These are phyloP conservation scores for cucumber (Cucumis sativus) DNA, from an alignment of 306 rosid species.

Conservation along the genomic window Cucumber_9930_V3 NC_026657.2:33896501-33897000, in stretches of 20 bases:
- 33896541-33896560: not conserved
- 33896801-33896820: not conserved
- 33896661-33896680: not conserved
- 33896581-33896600: slow-evolving; percentile 1
- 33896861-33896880: too few species aligned
- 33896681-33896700: slow-evolving; percentile 9
- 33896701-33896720: not conserved
- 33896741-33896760: not conserved
- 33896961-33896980: too few species aligned
- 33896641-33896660: not conserved
- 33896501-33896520: not conserved
- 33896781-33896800: not conserved
- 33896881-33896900: too few species aligned
- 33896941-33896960: too few species aligned
- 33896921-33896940: too few species aligned
- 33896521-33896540: not conserved
- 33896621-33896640: not conserved
- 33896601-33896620: slow-evolving; percentile 6
- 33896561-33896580: not conserved
- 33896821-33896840: too few species aligned
- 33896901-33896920: too few species aligned
- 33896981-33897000: too few species aligned
- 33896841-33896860: too few species aligned
- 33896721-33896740: not conserved
- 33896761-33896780: not conserved